Percentiles rank a stretch among this genome's conserved stretches.
Evolutionary conservation across 78 protist genomes (phyloP).

Genomic region (Dictyostelium purpureum): DNA sequence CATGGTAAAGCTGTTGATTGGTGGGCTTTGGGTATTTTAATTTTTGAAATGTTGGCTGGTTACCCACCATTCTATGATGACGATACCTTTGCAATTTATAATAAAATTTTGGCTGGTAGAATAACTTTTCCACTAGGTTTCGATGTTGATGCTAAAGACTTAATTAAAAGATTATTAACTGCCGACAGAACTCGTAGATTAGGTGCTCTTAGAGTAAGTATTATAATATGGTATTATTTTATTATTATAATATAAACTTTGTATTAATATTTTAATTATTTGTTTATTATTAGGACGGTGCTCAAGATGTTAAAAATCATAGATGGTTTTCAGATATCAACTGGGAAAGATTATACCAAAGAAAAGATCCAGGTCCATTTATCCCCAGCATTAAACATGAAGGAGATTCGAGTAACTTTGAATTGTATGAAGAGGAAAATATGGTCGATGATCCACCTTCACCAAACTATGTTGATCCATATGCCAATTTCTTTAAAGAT

Average conservation of each 20-base stretch:
- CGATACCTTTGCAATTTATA: conserved; percentile 90
- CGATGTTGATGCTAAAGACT: conserved; percentile 88
- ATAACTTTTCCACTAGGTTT: conserved; percentile 92
- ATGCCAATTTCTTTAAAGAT: conserved; percentile 34
- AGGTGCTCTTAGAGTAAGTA: conserved; percentile 86
- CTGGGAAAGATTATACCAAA: conserved; percentile 85
- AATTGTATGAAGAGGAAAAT: conserved; percentile 87
- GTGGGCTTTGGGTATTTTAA: conserved; percentile 96
- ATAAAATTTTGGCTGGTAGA: conserved; percentile 92
- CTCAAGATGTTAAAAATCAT: conserved; percentile 94
- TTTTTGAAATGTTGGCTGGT: conserved; percentile 81
- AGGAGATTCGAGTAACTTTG: conserved; percentile 90
- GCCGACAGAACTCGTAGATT: conserved; percentile 92
- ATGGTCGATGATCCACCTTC: conserved; percentile 57
- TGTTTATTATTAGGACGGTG: conserved; percentile 85
- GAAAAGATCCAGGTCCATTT: conserved; percentile 78
- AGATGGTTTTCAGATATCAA: conserved; percentile 91
- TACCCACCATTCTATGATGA: conserved; percentile 96
- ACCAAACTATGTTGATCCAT: conserved; percentile 56
- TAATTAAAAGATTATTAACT: conserved; percentile 89
- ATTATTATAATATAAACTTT: not conserved
- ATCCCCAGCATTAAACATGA: conserved; percentile 56
- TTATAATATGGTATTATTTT: not conserved
- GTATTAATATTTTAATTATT: not conserved
- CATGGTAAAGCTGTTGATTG: conserved; percentile 98